phyloP scores from a whole-genome alignment of 768 basidiomycete species.

The Boletus coccyginus region DNA sequence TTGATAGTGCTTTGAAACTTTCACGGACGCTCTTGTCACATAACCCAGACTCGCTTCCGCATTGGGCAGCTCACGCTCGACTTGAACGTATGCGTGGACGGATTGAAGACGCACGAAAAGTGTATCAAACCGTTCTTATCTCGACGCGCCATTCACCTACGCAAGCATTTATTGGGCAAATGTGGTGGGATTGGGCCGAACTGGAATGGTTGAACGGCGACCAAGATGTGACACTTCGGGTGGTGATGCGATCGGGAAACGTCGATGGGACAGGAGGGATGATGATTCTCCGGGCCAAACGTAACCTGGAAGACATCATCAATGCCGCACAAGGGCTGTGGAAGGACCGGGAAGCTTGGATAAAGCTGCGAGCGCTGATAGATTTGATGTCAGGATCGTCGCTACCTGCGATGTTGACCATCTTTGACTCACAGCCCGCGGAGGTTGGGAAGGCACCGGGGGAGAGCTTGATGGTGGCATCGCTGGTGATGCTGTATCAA shows the following conservation, averaged over 20 bases:
- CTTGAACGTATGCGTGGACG: slow-evolving; percentile 67
- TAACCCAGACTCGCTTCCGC: slow-evolving; percentile 53
- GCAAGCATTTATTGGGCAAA: slow-evolving; percentile 36
- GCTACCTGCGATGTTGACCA: slow-evolving; percentile 38
- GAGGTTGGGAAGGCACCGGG: slow-evolving; percentile 7
- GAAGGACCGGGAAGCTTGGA: slow-evolving; percentile 65
- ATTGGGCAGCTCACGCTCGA: slow-evolving; percentile 77
- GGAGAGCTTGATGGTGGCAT: slow-evolving; percentile 58
- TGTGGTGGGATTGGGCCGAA: slow-evolving; percentile 87
- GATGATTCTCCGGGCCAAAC: slow-evolving; percentile 60
- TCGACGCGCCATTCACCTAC: slow-evolving; percentile 38
- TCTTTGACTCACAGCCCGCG: slow-evolving; percentile 33
- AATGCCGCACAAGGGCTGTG: slow-evolving; percentile 34
- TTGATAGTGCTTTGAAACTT: slow-evolving; percentile 59
- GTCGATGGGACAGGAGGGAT: slow-evolving; percentile 53
- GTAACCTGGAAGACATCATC: slow-evolving; percentile 54
- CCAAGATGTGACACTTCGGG: slow-evolving; percentile 46
- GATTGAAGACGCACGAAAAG: slow-evolving; percentile 67
- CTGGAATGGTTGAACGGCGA: slow-evolving; percentile 72
- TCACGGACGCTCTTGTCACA: slow-evolving; percentile 62
- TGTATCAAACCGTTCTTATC: slow-evolving; percentile 67
- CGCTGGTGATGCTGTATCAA: slow-evolving; percentile 59
- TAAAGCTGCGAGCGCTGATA: slow-evolving; percentile 60
- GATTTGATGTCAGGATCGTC: slow-evolving; percentile 55
- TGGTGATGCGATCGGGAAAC: slow-evolving; percentile 54